A percentile compares a stretch with the other conserved stretches of the same genome.
These are phyloP conservation scores for Claviceps sp. DNA, from an alignment of 2,329 filamentous ascomycete genomes.

Conservation along the genomic window DNA sequence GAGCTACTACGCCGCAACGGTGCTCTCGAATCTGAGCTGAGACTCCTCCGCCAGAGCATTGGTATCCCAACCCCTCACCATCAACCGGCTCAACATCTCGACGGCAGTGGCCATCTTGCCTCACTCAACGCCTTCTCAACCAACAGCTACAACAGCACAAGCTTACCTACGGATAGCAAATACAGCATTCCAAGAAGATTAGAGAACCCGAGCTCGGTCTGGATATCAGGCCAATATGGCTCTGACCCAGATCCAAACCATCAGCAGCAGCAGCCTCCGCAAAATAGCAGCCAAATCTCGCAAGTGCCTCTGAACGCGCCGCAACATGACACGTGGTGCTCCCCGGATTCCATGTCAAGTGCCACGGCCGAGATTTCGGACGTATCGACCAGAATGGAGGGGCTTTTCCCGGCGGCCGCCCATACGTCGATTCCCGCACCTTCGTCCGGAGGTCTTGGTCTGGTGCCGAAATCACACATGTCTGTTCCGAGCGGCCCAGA, in stretches of 20 bases:
- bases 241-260: not conserved
- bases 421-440: not conserved
- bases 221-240: not conserved
- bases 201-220: not conserved
- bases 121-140: not conserved
- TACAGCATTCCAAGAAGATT: not conserved
- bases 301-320: not conserved
- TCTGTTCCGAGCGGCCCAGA: not conserved
- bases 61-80: not conserved
- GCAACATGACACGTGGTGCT: not conserved
- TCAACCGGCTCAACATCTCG: not conserved
- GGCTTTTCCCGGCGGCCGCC: not conserved
- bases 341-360: not conserved
- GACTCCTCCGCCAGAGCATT: not conserved
- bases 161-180: not conserved
- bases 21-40: not conserved
- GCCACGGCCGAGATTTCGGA: not conserved
- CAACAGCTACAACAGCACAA: not conserved
- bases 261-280: not conserved
- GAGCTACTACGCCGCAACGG: not conserved
- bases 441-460: not conserved
- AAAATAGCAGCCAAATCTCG: not conserved
- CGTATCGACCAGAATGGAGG: not conserved
- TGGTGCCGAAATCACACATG: not conserved
- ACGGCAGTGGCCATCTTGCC: not conserved